These are phyloP conservation scores for Cymodocea nodosa DNA, from an alignment of 116 monocot genomes.

Conservation along the genomic window DNA sequence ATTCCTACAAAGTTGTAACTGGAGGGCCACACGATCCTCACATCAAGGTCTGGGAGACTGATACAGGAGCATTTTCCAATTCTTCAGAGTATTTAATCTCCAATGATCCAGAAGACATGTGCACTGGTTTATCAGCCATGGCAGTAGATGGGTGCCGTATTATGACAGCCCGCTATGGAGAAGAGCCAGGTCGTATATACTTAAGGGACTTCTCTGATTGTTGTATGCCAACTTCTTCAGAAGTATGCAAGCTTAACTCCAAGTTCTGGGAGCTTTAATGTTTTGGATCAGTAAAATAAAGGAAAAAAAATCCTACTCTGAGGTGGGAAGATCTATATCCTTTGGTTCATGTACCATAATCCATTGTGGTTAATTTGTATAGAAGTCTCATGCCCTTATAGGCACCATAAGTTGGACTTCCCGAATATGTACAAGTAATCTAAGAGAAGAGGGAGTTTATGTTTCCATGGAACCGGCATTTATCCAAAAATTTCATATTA, in stretches of 20 bases:
- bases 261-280: constrained; percentile 48
- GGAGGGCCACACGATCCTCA: constrained; percentile 34
- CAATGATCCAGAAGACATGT: neutral
- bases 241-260: constrained; percentile 8
- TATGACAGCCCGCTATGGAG: constrained; percentile 20
- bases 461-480: too few relatives aligned
- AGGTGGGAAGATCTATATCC: too few relatives aligned
- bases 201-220: constrained; percentile 48
- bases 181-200: constrained; percentile 11
- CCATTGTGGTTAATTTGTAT: too few relatives aligned
- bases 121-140: constrained; percentile 34
- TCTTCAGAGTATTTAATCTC: constrained; percentile 20
- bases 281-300: too few relatives aligned
- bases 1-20: constrained; percentile 62
- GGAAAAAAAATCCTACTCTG: too few relatives aligned
- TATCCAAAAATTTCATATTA: too few relatives aligned
- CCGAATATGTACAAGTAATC: too few relatives aligned
- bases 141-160: constrained; percentile 51
- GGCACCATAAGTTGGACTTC: too few relatives aligned
- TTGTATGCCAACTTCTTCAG: constrained; percentile 12
- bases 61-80: constrained; percentile 28
- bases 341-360: too few relatives aligned
- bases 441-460: too few relatives aligned
- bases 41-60: constrained; percentile 57
- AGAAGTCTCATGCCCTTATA: too few relatives aligned